Evolutionary conservation across 352 stramenopile genomes (phyloP), one percentile per base, ranked within the genome.

Genomic region (Phytophthora cryptogea): DNA sequence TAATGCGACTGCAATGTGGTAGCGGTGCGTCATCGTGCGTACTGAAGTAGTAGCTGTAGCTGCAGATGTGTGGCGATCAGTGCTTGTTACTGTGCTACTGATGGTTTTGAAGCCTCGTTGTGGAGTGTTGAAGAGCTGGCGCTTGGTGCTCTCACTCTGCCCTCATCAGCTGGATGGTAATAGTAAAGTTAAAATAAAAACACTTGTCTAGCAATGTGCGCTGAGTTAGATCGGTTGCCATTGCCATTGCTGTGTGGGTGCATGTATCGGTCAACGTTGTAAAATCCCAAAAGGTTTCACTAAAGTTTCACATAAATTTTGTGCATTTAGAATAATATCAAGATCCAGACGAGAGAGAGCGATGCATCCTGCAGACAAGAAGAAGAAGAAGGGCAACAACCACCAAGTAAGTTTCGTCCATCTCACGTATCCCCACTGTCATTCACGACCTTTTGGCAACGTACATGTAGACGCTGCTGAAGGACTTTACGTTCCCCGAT

Each of bases 171-270:
- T 56, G 45, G 13, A 32, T 47, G 45, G 37, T 35, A 63, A 56
- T 51, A 10, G 46, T 63, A 63, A 63, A 56, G 39, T 63, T 50
- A 57, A 63, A 63, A 44, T 13, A 55, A 63, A 63, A 49, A 45
- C 33, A 48, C 32, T 49, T 48, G 51, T 44, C 27, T 26, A 48
- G 27, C 49, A 31, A 41, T 30, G 43, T 23, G 20, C 20, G 20
- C 20, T 23, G 20, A 1, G 20, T 23, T 23, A 23, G 20, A 23
- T 17, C 20, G 8, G 31, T 11, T 11, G 32, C 5, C 20, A 23
- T 23, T 23, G 20, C 20, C 20, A 23, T 23, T 1, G 20, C 20
- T 23, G 20, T 23, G 20, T 23, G 20, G 20, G 20, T 23, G n/a
- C n/a, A n/a, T n/a, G n/a, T n/a, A 23, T 23, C 20, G 20, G 20